These are phyloP conservation scores for Mycena crocata DNA, from an alignment of 768 basidiomycete species.

Conservation along the genomic window DNA sequence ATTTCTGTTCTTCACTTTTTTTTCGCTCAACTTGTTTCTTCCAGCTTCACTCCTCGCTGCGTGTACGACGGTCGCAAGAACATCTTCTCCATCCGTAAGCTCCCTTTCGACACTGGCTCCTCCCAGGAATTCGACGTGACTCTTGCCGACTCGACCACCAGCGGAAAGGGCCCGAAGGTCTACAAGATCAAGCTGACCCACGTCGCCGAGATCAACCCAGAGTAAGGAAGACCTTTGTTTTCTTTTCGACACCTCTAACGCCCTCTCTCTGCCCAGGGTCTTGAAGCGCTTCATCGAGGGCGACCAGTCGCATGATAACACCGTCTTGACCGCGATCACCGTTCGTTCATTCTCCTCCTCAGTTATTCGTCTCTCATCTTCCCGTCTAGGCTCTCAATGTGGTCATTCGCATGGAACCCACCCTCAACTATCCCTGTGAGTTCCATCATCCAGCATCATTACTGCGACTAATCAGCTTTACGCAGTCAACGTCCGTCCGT, in stretches of 20 bases:
- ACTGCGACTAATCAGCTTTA: neutral
- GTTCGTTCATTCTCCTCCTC: constrained; percentile 40
- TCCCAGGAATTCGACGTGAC: constrained; percentile 71
- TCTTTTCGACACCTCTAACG: neutral
- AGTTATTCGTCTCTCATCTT: constrained; percentile 18
- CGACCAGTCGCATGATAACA: constrained; percentile 65
- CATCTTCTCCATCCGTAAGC: constrained; percentile 67
- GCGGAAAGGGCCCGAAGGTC: constrained; percentile 64
- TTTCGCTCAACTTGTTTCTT: neutral
- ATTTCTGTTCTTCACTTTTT: neutral
- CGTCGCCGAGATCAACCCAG: constrained; percentile 68
- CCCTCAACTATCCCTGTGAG: constrained; percentile 61
- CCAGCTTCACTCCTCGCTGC: constrained; percentile 69
- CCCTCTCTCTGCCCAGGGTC: constrained; percentile 53
- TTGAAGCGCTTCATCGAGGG: constrained; percentile 67
- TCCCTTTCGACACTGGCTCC: constrained; percentile 54
- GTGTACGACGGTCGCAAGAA: constrained; percentile 86
- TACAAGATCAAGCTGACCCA: constrained; percentile 63
- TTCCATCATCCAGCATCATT: neutral
- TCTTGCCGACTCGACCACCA: constrained; percentile 39
- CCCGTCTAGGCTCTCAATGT: constrained; percentile 64
- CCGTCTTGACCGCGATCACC: constrained; percentile 67
- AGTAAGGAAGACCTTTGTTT: constrained; percentile 44
- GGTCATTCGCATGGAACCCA: constrained; percentile 67
- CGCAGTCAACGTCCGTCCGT: constrained; percentile 65